These are phyloP conservation scores for Erodium moschatum DNA, from an alignment of 441 rosid genomes.

Conservation along the genomic window DNA sequence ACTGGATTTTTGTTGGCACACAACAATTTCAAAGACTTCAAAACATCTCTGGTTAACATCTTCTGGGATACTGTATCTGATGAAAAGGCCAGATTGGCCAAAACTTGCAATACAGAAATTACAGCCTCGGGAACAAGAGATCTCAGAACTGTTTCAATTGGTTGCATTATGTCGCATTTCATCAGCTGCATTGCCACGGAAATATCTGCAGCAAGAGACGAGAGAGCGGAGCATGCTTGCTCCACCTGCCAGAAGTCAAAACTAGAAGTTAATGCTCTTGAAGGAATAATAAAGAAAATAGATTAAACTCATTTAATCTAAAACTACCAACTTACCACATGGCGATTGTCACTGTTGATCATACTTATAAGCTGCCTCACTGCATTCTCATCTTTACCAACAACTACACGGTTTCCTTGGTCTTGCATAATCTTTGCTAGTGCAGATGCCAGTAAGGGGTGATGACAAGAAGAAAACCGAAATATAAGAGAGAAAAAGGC, in stretches of 20 bases:
- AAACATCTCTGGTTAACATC: conserved; percentile 73
- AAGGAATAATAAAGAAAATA: conserved; percentile 18
- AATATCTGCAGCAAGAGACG: conserved; percentile 85
- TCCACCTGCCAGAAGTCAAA: conserved; percentile 56
- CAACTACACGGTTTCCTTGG: conserved; percentile 70
- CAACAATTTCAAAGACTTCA: conserved; percentile 62
- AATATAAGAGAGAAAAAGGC: conserved; percentile 96
- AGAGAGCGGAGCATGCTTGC: conserved; percentile 91
- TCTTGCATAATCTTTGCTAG: conserved; percentile 95
- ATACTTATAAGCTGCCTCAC: conserved; percentile 94
- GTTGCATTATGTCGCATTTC: conserved; percentile 96
- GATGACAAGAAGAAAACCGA: conserved; percentile 96
- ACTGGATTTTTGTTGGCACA: conserved; percentile 76
- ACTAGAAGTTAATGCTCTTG: conserved; percentile 21
- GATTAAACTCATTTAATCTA: conserved; percentile 14
- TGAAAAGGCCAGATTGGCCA: conserved; percentile 71
- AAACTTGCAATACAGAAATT: conserved; percentile 79
- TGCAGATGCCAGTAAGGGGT: conserved; percentile 92
- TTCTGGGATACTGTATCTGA: conserved; percentile 83
- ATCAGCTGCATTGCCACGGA: conserved; percentile 84
- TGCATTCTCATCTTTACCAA: conserved; percentile 98
- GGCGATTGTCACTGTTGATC: conserved; percentile 88
- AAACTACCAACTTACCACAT: conserved; percentile 56
- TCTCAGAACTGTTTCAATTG: conserved; percentile 71
- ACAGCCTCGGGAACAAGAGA: conserved; percentile 66